phyloP scores from a whole-genome alignment of 83 land plant genomes.

The Isoetes engelmannii region DNA sequence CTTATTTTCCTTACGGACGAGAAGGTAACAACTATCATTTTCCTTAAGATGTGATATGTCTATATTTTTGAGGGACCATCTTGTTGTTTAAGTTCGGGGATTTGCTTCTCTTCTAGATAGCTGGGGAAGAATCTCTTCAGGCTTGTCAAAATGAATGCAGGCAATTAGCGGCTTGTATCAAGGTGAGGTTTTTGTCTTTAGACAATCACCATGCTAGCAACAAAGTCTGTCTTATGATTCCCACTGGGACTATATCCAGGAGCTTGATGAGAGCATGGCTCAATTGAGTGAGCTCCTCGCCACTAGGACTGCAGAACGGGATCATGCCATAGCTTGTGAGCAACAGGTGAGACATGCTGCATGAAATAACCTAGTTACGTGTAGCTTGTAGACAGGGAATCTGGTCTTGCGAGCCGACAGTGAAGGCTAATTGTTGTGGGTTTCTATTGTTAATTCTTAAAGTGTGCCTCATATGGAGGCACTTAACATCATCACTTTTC shows the following conservation, averaged over 20 bases:
- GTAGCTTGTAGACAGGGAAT: not conserved
- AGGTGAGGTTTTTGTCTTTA: conserved; percentile 13
- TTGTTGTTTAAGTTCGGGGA: no score
- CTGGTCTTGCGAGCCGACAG: no score
- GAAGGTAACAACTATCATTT: conserved; percentile 14
- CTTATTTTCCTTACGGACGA: conserved; percentile 32
- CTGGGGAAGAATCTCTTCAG: conserved; percentile 31
- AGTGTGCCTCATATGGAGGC: no score
- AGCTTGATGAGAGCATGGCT: conserved; percentile 28
- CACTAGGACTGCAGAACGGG: conserved; percentile 34
- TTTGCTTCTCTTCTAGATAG: conserved; percentile 14
- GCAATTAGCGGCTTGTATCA: conserved; percentile 26
- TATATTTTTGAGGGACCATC: no score
- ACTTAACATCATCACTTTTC: no score
- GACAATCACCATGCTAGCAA: not conserved
- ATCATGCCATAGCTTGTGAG: conserved; percentile 17
- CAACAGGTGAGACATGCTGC: not conserved
- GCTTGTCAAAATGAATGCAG: conserved; percentile 36
- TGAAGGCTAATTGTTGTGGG: no score
- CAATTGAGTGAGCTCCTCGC: conserved; percentile 26
- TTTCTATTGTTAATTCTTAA: no score
- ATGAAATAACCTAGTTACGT: not conserved
- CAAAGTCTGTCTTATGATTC: not conserved
- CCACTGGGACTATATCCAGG: conserved; percentile 9
- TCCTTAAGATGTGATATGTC: no score